Percentiles rank a stretch among this genome's conserved stretches.
phyloP scores from a whole-genome alignment of 2,329 filamentous ascomycete genomes.

The Venturia nashicola region DNA sequence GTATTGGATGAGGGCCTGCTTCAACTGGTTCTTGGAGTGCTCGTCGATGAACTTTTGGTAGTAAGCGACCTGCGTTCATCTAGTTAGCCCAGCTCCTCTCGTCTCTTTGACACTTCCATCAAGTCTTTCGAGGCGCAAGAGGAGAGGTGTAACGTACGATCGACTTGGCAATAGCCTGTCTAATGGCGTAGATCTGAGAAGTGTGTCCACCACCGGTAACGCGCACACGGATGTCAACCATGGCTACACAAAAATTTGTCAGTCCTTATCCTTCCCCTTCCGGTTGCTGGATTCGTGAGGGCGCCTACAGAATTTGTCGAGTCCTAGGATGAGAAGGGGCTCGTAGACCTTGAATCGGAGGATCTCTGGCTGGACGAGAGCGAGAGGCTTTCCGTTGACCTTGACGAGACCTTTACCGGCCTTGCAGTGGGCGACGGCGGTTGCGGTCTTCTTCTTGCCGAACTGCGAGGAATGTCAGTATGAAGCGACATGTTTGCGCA shows the following conservation, averaged over 20 bases:
- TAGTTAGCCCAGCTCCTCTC: constrained; percentile 11
- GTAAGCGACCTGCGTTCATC: constrained; percentile 55
- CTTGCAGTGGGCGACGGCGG: constrained; percentile 90
- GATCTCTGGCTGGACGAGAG: constrained; percentile 89
- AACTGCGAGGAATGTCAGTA: constrained; percentile 34
- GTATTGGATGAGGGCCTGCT: constrained; percentile 92
- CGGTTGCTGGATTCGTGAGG: background rate
- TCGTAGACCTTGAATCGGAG: constrained; percentile 99
- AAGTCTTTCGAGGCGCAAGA: background rate
- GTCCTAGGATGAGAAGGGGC: constrained; percentile 88
- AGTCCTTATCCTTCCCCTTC: background rate
- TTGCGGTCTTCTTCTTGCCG: constrained; percentile 66
- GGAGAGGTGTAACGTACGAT: constrained; percentile 39
- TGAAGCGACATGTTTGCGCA: no score
- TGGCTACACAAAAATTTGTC: constrained; percentile 33
- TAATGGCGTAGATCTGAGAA: constrained; percentile 95
- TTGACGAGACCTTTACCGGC: constrained; percentile 85
- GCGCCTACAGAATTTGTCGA: constrained; percentile 75
- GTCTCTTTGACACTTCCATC: background rate
- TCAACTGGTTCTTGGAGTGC: constrained; percentile 99
- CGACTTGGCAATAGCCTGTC: constrained; percentile 96
- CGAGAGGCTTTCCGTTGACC: constrained; percentile 95
- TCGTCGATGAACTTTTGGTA: constrained; percentile 99
- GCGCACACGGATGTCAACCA: constrained; percentile 94
- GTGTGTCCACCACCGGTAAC: constrained; percentile 96